phyloP scores from a whole-genome alignment of 371 early-diverging fungal genomes.

The Mortierella sp. region DNA sequence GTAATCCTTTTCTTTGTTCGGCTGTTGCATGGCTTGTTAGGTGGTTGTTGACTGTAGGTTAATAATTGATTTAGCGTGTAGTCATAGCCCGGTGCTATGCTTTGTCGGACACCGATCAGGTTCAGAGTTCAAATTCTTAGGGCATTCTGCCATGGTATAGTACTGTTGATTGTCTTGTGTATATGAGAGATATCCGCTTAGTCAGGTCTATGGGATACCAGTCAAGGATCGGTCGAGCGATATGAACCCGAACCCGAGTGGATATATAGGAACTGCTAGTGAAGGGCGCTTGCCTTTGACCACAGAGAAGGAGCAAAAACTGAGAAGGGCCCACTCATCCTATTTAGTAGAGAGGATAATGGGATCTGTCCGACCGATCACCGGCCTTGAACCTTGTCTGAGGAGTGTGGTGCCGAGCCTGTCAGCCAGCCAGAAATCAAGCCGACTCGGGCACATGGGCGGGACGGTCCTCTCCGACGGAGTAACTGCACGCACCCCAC shows the following conservation, averaged over 20 bases:
- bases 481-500: neutral
- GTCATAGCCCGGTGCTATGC: too few relatives aligned
- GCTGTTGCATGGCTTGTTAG: neutral
- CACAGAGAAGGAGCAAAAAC: too few relatives aligned
- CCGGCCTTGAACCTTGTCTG: conserved; percentile 12
- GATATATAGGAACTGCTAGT: too few relatives aligned
- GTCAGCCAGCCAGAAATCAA: conserved; percentile 11
- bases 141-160: too few relatives aligned
- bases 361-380: conserved; percentile 9
- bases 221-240: conserved; percentile 79
- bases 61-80: neutral
- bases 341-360: neutral
- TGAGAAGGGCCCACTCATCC: neutral
- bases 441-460: neutral
- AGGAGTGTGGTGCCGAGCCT: neutral
- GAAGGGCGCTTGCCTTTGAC: neutral
- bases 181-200: too few relatives aligned
- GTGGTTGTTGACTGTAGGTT: neutral
- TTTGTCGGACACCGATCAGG: too few relatives aligned
- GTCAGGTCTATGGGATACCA: too few relatives aligned
- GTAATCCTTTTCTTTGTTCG: neutral
- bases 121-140: too few relatives aligned
- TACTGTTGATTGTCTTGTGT: too few relatives aligned
- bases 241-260: too few relatives aligned
- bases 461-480: neutral